Percentiles rank a stretch among this genome's conserved stretches.
phyloP scores from a whole-genome alignment of 176 grass and related monocot species.

The Ensete ventricosum region DNA sequence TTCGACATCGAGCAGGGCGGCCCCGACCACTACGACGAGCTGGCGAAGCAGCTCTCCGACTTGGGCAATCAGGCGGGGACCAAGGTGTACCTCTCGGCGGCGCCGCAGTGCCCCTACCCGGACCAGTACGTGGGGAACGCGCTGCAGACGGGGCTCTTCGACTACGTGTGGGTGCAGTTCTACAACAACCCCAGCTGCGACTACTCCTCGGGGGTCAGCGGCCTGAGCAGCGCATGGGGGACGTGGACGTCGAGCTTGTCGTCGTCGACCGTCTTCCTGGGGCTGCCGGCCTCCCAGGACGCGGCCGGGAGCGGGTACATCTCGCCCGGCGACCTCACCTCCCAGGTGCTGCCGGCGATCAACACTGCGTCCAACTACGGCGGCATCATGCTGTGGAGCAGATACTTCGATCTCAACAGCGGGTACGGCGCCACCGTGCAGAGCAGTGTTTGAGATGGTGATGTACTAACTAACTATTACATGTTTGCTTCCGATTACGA shows the following conservation, averaged over 20 bases:
- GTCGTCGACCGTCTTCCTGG: slow-evolving; percentile 44
- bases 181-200: slow-evolving; percentile 61
- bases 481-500: no score
- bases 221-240: slow-evolving; percentile 48
- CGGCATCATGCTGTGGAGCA: background rate
- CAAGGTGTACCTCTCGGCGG: slow-evolving; percentile 50
- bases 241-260: slow-evolving; percentile 50
- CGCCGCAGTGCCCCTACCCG: slow-evolving; percentile 73
- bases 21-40: slow-evolving; percentile 37
- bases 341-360: slow-evolving; percentile 46
- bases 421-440: slow-evolving; percentile 43
- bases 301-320: slow-evolving; percentile 41
- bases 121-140: slow-evolving; percentile 35
- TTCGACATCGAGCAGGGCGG: slow-evolving; percentile 67
- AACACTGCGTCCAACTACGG: slow-evolving; percentile 26
- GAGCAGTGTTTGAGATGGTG: slow-evolving; percentile 29
- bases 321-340: slow-evolving; percentile 35
- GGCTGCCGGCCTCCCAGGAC: slow-evolving; percentile 37
- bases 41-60: slow-evolving; percentile 43
- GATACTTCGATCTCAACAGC: background rate
- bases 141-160: slow-evolving; percentile 46
- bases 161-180: slow-evolving; percentile 73
- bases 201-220: slow-evolving; percentile 18
- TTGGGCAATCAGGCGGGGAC: slow-evolving; percentile 28
- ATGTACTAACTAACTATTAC: background rate